Conservation (phyloP, 2,329 filamentous ascomycete species). For the Penicillium sp. region DNA sequence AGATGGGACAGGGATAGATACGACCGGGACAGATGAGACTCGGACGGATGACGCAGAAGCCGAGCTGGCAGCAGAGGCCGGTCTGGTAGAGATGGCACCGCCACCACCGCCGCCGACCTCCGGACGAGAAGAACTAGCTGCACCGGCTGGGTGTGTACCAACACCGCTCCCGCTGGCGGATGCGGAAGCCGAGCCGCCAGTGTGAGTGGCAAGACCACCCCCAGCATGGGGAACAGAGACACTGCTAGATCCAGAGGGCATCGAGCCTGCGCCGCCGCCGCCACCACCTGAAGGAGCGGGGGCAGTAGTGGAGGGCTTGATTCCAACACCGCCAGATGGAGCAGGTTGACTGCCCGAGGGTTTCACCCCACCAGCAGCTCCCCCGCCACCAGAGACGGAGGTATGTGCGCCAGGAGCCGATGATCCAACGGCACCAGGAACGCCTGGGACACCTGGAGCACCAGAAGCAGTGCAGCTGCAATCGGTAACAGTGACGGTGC, state of each 20-base stretch:
- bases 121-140: not conserved
- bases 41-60: no score
- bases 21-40: no score
- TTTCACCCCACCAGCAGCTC: not conserved
- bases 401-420: not conserved
- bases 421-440: conserved; percentile 2
- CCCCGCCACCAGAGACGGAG: conserved; percentile 2
- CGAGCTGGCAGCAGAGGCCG: not conserved
- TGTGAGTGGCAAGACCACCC: not conserved
- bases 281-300: conserved; percentile 5
- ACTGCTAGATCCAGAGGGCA: conserved; percentile 14
- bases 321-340: conserved; percentile 6
- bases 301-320: conserved; percentile 2
- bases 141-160: not conserved
- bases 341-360: conserved; percentile 5
- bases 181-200: not conserved
- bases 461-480: conserved; percentile 19
- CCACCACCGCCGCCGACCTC: not conserved
- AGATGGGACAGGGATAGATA: not conserved
- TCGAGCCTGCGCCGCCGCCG: conserved; percentile 6
- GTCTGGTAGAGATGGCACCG: not conserved
- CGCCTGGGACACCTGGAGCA: conserved; percentile 5
- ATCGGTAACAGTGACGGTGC: conserved; percentile 22
- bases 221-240: not conserved
- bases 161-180: not conserved